Percentiles rank a stretch among this genome's conserved stretches.
Conservation (phyloP, 1,284 basidiomycete genomes). For the Sporisorium graminicola region DNA sequence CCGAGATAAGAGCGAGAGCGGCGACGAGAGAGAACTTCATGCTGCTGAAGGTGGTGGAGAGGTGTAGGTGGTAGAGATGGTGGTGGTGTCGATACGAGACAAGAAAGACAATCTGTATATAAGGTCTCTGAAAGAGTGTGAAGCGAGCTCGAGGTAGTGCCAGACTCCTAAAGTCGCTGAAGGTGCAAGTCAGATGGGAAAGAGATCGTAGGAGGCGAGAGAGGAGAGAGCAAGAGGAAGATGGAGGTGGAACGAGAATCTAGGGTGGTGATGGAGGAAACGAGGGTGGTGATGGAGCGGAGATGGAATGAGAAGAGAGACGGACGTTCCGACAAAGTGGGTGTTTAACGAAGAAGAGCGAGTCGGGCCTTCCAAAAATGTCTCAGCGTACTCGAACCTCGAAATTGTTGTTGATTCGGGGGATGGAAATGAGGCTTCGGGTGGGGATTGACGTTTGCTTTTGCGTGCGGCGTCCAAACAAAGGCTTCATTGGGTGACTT, state of each 20-base stretch:
- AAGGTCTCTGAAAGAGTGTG: background rate
- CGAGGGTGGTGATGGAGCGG: slow-evolving; percentile 14
- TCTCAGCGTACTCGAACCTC: slow-evolving; percentile 9
- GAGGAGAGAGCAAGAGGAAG: slow-evolving; percentile 1
- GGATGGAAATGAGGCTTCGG: background rate
- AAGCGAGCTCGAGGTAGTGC: slow-evolving; percentile 10
- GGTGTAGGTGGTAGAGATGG: slow-evolving; percentile 1
- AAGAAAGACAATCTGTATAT: background rate
- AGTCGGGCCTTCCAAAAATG: background rate
- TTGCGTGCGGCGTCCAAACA: background rate
- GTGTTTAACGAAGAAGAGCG: background rate
- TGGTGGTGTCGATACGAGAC: background rate
- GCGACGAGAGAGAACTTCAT: slow-evolving; percentile 59
- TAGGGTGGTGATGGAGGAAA: slow-evolving; percentile 9
- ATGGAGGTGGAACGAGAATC: background rate
- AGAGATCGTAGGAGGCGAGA: background rate
- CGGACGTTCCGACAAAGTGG: slow-evolving; percentile 2
- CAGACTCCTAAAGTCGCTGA: slow-evolving; percentile 15
- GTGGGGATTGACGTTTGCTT: background rate
- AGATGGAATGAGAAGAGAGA: background rate
- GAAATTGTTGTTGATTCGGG: slow-evolving; percentile 6
- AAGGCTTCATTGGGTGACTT: background rate
- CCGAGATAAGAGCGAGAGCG: slow-evolving; percentile 36
- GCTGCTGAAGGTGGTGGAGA: slow-evolving; percentile 6
- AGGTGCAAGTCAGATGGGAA: background rate